phyloP scores from a whole-genome alignment of 2,329 filamentous ascomycete species.

The Hymenoscyphus fraxineus region DNA sequence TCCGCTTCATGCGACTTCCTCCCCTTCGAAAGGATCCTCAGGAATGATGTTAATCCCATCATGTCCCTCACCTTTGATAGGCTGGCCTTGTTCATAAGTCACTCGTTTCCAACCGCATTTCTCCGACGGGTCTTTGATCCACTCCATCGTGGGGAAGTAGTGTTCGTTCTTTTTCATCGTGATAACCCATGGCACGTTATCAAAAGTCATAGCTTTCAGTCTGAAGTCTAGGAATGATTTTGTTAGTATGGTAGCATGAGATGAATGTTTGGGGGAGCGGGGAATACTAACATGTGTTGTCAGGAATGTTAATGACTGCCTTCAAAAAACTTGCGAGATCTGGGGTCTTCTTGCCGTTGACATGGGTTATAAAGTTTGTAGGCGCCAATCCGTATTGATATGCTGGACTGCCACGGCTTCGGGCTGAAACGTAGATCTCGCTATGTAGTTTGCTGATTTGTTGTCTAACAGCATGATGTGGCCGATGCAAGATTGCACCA shows the following conservation, averaged over 20 bases:
- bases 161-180: constrained; percentile 99
- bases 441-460: constrained; percentile 96
- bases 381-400: constrained; percentile 91
- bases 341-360: constrained; percentile 83
- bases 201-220: constrained; percentile 94
- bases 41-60: constrained; percentile 33
- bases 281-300: constrained; percentile 74
- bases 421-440: constrained; percentile 90
- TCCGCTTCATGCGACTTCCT: constrained; percentile 17
- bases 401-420: constrained; percentile 76
- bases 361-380: constrained; percentile 95
- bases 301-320: constrained; percentile 81
- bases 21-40: constrained; percentile 30
- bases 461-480: constrained; percentile 93
- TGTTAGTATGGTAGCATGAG: constrained; percentile 15
- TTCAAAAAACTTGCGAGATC: constrained; percentile 77
- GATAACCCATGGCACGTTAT: constrained; percentile 98
- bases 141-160: constrained; percentile 74
- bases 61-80: constrained; percentile 50
- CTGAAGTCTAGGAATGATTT: constrained; percentile 66
- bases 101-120: constrained; percentile 60
- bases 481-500: constrained; percentile 86
- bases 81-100: constrained; percentile 55
- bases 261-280: not conserved
- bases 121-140: constrained; percentile 59